Conservation (phyloP, 2,329 filamentous ascomycete genomes). For the Pezicula carpinea region DNA sequence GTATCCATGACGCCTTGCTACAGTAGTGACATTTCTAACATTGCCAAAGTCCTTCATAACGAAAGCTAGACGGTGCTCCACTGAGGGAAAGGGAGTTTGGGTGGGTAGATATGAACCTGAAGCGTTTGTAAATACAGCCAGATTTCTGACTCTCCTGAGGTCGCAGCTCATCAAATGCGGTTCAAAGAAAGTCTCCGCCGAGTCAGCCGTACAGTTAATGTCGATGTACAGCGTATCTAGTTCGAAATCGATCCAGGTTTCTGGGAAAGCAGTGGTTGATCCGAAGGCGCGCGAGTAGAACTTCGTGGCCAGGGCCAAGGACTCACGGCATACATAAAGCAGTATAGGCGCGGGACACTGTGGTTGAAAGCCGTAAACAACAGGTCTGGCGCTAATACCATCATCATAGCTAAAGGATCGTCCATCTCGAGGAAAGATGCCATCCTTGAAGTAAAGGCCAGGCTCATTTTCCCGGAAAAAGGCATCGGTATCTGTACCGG, state of each 20-base stretch:
- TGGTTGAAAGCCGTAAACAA: background rate
- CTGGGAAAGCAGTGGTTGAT: background rate
- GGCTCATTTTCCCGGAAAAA: background rate
- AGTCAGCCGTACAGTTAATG: no score
- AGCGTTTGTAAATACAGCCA: no score
- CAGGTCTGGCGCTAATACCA: background rate
- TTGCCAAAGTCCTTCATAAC: no score
- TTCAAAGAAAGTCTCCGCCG: no score
- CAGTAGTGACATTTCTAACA: no score
- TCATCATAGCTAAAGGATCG: no score
- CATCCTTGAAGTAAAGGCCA: background rate
- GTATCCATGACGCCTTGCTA: no score
- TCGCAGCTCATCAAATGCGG: no score
- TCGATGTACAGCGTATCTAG: conserved; percentile 2
- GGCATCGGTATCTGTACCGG: background rate
- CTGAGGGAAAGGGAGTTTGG: no score
- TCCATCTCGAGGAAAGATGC: background rate
- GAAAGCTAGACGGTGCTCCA: no score
- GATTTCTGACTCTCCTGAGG: no score
- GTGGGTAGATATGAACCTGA: no score
- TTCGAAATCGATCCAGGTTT: conserved; percentile 4
- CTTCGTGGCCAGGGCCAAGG: background rate
- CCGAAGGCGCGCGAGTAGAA: conserved; percentile 1
- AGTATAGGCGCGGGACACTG: background rate
- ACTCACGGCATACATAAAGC: conserved; percentile 3